Evolutionary conservation across 2,329 filamentous ascomycete species (phyloP).

Genomic region (Magnaporthiopsis poae): DNA sequence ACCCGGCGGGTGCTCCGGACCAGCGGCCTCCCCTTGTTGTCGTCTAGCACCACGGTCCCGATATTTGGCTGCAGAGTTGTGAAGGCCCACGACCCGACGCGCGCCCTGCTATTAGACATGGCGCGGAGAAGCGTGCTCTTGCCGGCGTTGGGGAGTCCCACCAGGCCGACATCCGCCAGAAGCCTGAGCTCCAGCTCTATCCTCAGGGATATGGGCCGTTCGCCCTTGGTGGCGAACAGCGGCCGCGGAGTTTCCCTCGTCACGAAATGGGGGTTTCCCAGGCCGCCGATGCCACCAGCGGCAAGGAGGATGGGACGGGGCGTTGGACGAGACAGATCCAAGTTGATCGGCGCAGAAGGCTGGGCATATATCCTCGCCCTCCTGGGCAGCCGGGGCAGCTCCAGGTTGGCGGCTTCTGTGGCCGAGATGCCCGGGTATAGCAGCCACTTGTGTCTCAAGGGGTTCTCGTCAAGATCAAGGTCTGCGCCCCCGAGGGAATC

Average conservation of each 20-base stretch:
- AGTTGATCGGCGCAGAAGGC: constrained; percentile 59
- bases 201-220: constrained; percentile 65
- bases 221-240: constrained; percentile 80
- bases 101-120: constrained; percentile 76
- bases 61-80: constrained; percentile 88
- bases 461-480: constrained; percentile 28
- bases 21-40: constrained; percentile 65
- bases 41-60: constrained; percentile 86
- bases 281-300: constrained; percentile 75
- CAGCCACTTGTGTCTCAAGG: constrained; percentile 65
- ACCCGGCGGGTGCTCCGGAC: constrained; percentile 29
- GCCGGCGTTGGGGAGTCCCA: constrained; percentile 89
- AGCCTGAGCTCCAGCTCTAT: constrained; percentile 88
- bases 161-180: constrained; percentile 85
- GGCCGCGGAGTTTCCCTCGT: constrained; percentile 65
- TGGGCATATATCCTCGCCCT: constrained; percentile 53
- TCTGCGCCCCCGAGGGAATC: constrained; percentile 9
- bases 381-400: constrained; percentile 40
- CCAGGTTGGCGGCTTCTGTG: constrained; percentile 51
- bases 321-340: constrained; percentile 68
- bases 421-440: constrained; percentile 70
- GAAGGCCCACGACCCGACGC: constrained; percentile 92
- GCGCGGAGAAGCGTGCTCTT: constrained; percentile 87
- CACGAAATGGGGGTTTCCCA: constrained; percentile 89
- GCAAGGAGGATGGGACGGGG: constrained; percentile 75